Evolutionary conservation across 495 filamentous ascomycete species (phyloP), one percentile per base, ranked within the genome.

Genomic region (Penicillium maclennaniae): DNA sequence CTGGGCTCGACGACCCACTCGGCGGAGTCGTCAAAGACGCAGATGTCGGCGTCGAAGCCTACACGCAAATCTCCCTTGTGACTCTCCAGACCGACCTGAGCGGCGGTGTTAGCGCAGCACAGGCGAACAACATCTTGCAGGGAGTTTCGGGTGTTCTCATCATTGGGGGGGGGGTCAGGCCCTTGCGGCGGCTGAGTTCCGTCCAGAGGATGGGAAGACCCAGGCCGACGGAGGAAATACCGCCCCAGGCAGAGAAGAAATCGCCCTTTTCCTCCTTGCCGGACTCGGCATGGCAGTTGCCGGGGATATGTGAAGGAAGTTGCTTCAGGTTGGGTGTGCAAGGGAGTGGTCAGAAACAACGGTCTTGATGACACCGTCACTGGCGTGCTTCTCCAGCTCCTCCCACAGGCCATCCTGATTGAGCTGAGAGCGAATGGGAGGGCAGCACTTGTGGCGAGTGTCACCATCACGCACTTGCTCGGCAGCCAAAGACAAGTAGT

Each of bases 281-380:
- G 39, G 63, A 54, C 12, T 38, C 58, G 9, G 62, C 56, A n/a
- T 62, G 59, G 47, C 64, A 68, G 60, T 69, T 58, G n/a, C 65
- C 66, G 12, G 78, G 72, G 4, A 95, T 69, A 54, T 85, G 77
- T 1, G 79, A 64, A 8, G 91, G 91, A 0, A 98, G 82, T 26
- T 92, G 80, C 74, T 98, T 98, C 51, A 98, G 79, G 63, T 95
- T 83, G 0, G 93, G 91, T 1, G 93, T 98, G 75, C 93, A 98
- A 12, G 93, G 93, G 87, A 92, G 75, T 98, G 93, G 63, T 98
- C 93, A 1, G 88, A 92, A n/a, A 98, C 93, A 20, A 98, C 82
- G 0, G 93, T 97, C 67, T 87, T 82, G 69, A 98, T 92, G 60
- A 95, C 88, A 38, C 87, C 84, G 59, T 91, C 83, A 0, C 78